Evolutionary conservation across 148 eudicot species (phyloP).

Genomic region (Rhododendron ovatum): DNA sequence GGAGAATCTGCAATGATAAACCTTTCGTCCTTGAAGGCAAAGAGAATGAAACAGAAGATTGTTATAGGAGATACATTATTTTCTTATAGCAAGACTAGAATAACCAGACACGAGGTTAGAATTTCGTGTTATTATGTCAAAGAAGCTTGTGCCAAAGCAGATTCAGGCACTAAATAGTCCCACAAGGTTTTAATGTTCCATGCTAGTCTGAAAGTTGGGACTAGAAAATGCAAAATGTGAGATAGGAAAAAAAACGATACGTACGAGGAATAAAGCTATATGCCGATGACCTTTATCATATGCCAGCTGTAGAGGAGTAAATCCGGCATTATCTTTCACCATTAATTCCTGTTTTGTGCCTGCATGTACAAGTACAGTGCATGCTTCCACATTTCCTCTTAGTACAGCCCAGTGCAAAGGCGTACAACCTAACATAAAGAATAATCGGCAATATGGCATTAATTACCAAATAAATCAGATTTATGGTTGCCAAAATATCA

Average conservation of each 20-base stretch:
- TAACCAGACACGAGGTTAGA: neutral
- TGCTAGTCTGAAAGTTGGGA: neutral
- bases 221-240: neutral
- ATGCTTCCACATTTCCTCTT: conserved; percentile 71
- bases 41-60: neutral
- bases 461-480: neutral
- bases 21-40: neutral
- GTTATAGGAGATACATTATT: neutral
- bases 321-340: conserved; percentile 79
- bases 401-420: conserved; percentile 91
- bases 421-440: conserved; percentile 62
- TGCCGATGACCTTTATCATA: conserved; percentile 90
- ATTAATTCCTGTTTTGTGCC: conserved; percentile 71
- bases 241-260: conserved; percentile 26
- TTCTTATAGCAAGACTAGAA: neutral
- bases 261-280: conserved; percentile 69
- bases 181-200: neutral
- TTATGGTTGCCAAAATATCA: neutral
- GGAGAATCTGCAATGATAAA: neutral
- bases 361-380: conserved; percentile 74
- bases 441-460: conserved; percentile 1
- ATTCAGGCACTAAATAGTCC: neutral
- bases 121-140: neutral
- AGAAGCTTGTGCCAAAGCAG: neutral
- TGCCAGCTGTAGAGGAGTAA: conserved; percentile 75